These are phyloP conservation scores for Galeopsis tetrahit DNA, from an alignment of 257 asterid species.

Conservation along the genomic window DNA sequence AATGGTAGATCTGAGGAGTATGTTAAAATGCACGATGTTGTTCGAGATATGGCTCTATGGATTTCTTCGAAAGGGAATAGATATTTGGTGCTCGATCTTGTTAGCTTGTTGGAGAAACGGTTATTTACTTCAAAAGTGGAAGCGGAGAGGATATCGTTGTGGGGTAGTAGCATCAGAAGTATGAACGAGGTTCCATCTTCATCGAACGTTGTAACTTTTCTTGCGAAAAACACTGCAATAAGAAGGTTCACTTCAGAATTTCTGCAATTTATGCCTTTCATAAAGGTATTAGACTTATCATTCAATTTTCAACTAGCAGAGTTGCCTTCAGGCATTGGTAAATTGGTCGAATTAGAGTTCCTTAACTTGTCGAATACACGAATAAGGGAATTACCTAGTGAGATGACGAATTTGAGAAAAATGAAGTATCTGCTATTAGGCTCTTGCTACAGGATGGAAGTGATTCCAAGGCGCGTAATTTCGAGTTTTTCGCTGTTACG, in stretches of 20 bases:
- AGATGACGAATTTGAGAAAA: conserved; percentile 36
- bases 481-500: conserved; percentile 32
- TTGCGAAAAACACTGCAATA: conserved; percentile 29
- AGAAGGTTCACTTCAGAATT: conserved; percentile 26
- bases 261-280: conserved; percentile 27
- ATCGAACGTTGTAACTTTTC: conserved; percentile 25
- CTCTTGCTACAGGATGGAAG: conserved; percentile 29
- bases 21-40: conserved; percentile 36
- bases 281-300: conserved; percentile 35
- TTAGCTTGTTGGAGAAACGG: conserved; percentile 4
- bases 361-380: conserved; percentile 36
- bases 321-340: conserved; percentile 31
- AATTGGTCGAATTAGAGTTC: conserved; percentile 30
- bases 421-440: conserved; percentile 34
- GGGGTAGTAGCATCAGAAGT: conserved; percentile 36
- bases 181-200: conserved; percentile 14
- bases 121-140: conserved; percentile 12
- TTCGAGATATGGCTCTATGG: conserved; percentile 38
- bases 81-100: conserved; percentile 33
- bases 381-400: conserved; percentile 31
- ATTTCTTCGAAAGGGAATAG: conserved; percentile 13
- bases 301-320: conserved; percentile 34
- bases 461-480: conserved; percentile 32
- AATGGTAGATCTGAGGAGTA: conserved; percentile 28
- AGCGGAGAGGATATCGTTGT: conserved; percentile 35